A percentile compares a stretch with the other conserved stretches of the same genome.
Conservation (phyloP, 306 rosid genomes). For the Trifolium pratense region DNA sequence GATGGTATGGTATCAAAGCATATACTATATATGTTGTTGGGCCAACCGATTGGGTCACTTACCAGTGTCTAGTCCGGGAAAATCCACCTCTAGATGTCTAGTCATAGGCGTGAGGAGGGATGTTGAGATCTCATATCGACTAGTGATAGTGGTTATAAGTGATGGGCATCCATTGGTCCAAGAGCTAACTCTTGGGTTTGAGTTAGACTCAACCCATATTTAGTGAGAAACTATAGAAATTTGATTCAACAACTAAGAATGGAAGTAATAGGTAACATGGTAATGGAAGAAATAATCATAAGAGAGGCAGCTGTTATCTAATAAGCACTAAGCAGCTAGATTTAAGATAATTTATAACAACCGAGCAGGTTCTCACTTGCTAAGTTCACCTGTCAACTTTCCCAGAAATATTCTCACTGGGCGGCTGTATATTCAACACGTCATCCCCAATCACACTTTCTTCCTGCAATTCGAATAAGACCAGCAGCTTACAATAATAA, state of each 20-base stretch:
- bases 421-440: constrained; percentile 50
- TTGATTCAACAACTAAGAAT: constrained; percentile 4
- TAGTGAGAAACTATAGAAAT: constrained; percentile 17
- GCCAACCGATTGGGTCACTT: not conserved
- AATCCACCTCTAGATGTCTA: not conserved
- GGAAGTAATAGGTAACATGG: constrained; percentile 12
- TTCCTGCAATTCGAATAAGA: constrained; percentile 63
- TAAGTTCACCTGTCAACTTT: constrained; percentile 98
- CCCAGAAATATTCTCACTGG: constrained; percentile 60
- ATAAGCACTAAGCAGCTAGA: constrained; percentile 17
- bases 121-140: not conserved
- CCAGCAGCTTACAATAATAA: constrained; percentile 36
- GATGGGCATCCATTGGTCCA: not conserved
- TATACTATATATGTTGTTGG: not conserved
- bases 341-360: constrained; percentile 40
- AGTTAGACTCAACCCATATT: not conserved
- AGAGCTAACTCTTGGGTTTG: not conserved
- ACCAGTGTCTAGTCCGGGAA: not conserved
- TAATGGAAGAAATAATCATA: constrained; percentile 30
- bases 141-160: not conserved
- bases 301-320: constrained; percentile 10
- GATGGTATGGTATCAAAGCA: not conserved
- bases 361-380: constrained; percentile 88
- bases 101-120: not conserved
- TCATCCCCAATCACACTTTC: constrained; percentile 60